A percentile compares a stretch with the other conserved stretches of the same genome.
Evolutionary conservation across 2,329 filamentous ascomycete genomes (phyloP).

Genomic region (Chalara sp.): DNA sequence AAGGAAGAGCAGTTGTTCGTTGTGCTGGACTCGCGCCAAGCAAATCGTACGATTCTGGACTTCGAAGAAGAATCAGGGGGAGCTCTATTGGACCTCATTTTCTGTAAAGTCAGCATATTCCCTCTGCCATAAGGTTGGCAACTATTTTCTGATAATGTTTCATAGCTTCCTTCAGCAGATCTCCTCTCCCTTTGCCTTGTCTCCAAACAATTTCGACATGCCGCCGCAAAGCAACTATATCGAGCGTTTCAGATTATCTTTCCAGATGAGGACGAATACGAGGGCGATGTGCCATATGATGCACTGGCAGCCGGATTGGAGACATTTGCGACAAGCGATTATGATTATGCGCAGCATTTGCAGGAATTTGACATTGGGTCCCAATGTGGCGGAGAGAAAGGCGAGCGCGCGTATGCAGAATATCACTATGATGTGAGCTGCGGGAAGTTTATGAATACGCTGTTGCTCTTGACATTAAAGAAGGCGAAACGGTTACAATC

Average conservation of each 20-base stretch:
- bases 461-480: conserved; percentile 49
- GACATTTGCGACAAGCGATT: conserved; percentile 56
- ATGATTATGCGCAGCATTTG: conserved; percentile 54
- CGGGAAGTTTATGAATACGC: conserved; percentile 58
- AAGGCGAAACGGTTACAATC: conserved; percentile 48
- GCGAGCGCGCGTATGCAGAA: conserved; percentile 45
- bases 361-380: conserved; percentile 51
- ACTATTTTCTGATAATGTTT: too few species aligned
- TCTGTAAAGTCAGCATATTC: too few species aligned
- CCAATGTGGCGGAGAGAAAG: conserved; percentile 42
- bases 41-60: too few species aligned
- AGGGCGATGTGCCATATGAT: conserved; percentile 36
- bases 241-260: conserved; percentile 55
- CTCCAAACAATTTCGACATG: conserved; percentile 48
- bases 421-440: conserved; percentile 49
- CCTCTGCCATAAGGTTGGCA: too few species aligned
- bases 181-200: conserved; percentile 53
- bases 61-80: too few species aligned
- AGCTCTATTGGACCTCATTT: too few species aligned
- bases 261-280: conserved; percentile 49
- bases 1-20: too few species aligned
- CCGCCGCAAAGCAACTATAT: conserved; percentile 53
- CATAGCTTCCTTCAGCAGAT: conserved; percentile 43
- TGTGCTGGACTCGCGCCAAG: too few species aligned
- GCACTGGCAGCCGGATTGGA: conserved; percentile 51